Evolutionary conservation across 2,329 filamentous ascomycete genomes (phyloP).

Genomic region (Erysiphe pulchra): DNA sequence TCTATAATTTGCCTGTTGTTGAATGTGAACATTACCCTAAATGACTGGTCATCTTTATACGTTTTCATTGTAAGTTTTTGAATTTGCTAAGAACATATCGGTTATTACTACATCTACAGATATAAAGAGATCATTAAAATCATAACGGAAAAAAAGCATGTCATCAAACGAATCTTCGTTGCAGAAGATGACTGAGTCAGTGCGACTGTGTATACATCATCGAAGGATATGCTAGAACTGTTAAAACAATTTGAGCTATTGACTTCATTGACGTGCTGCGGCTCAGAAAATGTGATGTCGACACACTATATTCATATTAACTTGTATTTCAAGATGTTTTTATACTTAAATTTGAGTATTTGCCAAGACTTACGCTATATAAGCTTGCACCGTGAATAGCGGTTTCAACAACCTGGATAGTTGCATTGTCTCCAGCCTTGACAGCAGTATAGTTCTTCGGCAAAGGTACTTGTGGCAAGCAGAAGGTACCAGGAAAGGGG

Average conservation of each 20-base stretch:
- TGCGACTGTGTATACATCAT: slow-evolving; percentile 36
- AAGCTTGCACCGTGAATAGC: slow-evolving; percentile 64
- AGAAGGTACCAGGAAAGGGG: slow-evolving; percentile 72
- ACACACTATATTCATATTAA: slow-evolving; percentile 39
- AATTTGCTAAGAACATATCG: too few species aligned
- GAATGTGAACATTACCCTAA: too few species aligned
- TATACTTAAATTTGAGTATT: not conserved
- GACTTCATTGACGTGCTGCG: slow-evolving; percentile 50
- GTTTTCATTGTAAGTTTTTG: too few species aligned
- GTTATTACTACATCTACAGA: too few species aligned
- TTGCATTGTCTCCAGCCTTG: slow-evolving; percentile 64
- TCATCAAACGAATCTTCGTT: too few species aligned
- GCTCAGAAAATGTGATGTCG: slow-evolving; percentile 75
- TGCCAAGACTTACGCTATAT: slow-evolving; percentile 17
- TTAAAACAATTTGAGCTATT: slow-evolving; percentile 77
- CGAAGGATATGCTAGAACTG: slow-evolving; percentile 16
- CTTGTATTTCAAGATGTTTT: not conserved
- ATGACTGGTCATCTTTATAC: too few species aligned
- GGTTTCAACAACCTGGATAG: slow-evolving; percentile 66
- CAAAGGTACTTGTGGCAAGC: slow-evolving; percentile 68
- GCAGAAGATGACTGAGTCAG: too few species aligned
- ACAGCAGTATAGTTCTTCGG: slow-evolving; percentile 39
- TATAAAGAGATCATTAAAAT: too few species aligned
- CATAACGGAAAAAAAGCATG: too few species aligned
- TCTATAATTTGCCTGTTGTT: too few species aligned